Percentiles rank a stretch among this genome's conserved stretches.
Evolutionary conservation across 2,329 filamentous ascomycete species (phyloP).

Genomic region (Chaetothyriales sp.): DNA sequence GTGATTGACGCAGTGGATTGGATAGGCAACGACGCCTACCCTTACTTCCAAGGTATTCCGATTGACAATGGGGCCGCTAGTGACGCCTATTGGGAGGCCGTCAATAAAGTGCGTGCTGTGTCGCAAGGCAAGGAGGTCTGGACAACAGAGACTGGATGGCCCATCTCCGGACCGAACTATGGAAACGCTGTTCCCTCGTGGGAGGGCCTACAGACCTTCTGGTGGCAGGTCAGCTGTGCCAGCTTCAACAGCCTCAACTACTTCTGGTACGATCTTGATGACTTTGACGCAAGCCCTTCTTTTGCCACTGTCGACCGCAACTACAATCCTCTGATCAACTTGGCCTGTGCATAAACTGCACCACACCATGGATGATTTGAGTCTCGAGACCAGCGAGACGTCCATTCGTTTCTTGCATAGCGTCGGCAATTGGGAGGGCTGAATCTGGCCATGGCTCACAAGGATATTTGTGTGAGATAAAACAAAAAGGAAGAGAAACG

Average conservation of each 20-base stretch:
- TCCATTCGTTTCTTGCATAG: neutral
- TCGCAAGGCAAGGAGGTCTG: slow-evolving; percentile 57
- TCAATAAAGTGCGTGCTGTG: slow-evolving; percentile 23
- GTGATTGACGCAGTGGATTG: slow-evolving; percentile 51
- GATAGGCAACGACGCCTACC: slow-evolving; percentile 50
- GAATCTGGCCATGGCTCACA: neutral
- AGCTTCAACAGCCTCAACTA: slow-evolving; percentile 48
- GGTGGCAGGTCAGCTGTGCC: slow-evolving; percentile 62
- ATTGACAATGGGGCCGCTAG: slow-evolving; percentile 37
- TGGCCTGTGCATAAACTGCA: slow-evolving; percentile 19
- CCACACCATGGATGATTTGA: neutral
- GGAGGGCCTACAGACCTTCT: slow-evolving; percentile 63
- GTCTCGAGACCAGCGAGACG: neutral
- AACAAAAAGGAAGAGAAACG: neutral
- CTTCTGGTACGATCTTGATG: slow-evolving; percentile 68
- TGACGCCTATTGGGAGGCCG: slow-evolving; percentile 36
- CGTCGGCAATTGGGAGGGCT: neutral
- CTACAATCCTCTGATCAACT: slow-evolving; percentile 25
- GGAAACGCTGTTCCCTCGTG: slow-evolving; percentile 48
- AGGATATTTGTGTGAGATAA: neutral
- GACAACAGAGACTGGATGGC: slow-evolving; percentile 84
- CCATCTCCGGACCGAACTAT: slow-evolving; percentile 50
- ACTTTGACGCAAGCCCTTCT: slow-evolving; percentile 47
- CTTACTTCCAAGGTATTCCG: slow-evolving; percentile 47
- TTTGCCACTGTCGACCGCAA: slow-evolving; percentile 50